These are phyloP conservation scores for Acmispon strigosus DNA, from an alignment of 306 rosid genomes.

Conservation along the genomic window DNA sequence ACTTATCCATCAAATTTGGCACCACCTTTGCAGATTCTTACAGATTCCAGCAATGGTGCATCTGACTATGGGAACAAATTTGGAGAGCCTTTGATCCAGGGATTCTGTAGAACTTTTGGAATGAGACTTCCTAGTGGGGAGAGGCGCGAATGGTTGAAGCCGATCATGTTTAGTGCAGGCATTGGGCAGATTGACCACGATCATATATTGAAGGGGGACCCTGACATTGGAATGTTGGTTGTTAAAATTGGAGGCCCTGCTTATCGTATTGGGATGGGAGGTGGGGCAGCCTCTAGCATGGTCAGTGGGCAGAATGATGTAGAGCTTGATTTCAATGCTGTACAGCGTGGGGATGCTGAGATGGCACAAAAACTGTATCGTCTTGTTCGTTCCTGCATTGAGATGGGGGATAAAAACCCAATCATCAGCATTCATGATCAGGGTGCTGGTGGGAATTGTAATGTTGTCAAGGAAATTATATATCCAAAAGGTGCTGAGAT, in stretches of 20 bases:
- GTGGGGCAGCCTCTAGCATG: constrained; percentile 98
- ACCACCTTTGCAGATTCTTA: constrained; percentile 75
- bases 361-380: constrained; percentile 93
- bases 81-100: constrained; percentile 98
- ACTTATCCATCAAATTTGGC: constrained; percentile 83
- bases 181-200: constrained; percentile 84
- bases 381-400: constrained; percentile 89
- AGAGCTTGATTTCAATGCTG: constrained; percentile 93
- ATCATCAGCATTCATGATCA: constrained; percentile 84
- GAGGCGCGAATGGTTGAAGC: constrained; percentile 96
- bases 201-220: constrained; percentile 79
- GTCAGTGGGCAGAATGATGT: constrained; percentile 95
- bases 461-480: constrained; percentile 80
- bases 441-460: constrained; percentile 91
- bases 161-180: constrained; percentile 92
- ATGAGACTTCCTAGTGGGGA: constrained; percentile 93
- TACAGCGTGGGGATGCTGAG: constrained; percentile 97
- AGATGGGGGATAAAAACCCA: constrained; percentile 82
- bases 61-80: constrained; percentile 95
- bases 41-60: constrained; percentile 88
- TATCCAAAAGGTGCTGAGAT: constrained; percentile 77
- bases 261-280: constrained; percentile 94
- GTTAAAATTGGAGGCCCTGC: constrained; percentile 98
- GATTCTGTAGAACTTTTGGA: constrained; percentile 89
- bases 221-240: constrained; percentile 83